Evolutionary conservation across 202 grass and related monocot species (phyloP), one percentile per base, ranked within the genome.

Genomic region (Alloteropsis angusta): DNA sequence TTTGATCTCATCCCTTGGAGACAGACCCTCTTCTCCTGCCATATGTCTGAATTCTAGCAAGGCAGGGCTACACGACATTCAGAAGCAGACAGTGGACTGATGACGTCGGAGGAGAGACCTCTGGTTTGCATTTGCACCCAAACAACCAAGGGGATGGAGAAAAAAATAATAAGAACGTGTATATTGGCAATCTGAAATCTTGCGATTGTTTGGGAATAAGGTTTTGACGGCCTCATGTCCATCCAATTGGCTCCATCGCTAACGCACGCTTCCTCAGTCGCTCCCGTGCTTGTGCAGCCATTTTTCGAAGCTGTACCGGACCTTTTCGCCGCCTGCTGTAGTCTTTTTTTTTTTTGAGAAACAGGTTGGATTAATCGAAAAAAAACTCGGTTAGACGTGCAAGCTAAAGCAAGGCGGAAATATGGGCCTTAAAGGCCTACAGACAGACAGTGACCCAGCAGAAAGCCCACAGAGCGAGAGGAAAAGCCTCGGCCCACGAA

Each of bases 161-260:
- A 3, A 11, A 16, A 67, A 18, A n/a, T n/a, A n/a, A n/a, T n/a
- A n/a, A n/a, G 15, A 7, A 59, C 28, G 17, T 9, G 26, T 79
- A 39, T 73, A 3, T 5, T 26, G 18, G 49, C 39, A 16, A 72
- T 82, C 72, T 77, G 14, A 38, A 25, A 43, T 14, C 5, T 13
- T 52, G 71, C 1, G 6, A 5, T 44, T 62, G 59, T 63, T 72
- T 19, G 26, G 52, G 10, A 30, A 38, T n/a, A n/a, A 5, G 0
- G 36, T 14, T 9, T 35, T 4, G 58, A 42, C 47, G 67, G 55
- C 34, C 22, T 68, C 28, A 50, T 56, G 72, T 15, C 23, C 58
- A 61, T 78, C 74, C 80, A 83, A 78, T 59, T 78, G 66, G 80
- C 21, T 52, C 30, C 65, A 37, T 75, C 57, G 56, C 65, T 16